Percentiles rank a stretch among this genome's conserved stretches.
phyloP scores from a whole-genome alignment of 2,329 filamentous ascomycete genomes.

The Neocatenulostroma microsporum region DNA sequence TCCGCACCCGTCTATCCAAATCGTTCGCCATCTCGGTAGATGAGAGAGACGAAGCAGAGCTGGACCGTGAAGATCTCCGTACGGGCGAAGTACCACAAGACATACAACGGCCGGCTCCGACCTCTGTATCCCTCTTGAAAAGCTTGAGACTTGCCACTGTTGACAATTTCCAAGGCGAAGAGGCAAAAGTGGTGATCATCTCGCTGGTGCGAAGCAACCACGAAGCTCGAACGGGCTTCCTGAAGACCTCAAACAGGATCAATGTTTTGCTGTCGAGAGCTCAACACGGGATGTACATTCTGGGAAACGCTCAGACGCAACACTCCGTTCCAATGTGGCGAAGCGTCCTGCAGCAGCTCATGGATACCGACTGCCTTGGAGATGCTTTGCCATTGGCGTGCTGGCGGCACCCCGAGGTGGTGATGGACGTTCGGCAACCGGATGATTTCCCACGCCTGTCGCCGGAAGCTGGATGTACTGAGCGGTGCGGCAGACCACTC shows the following conservation, averaged over 20 bases:
- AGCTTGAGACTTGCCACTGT: conserved; percentile 55
- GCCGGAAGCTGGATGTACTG: conserved; percentile 56
- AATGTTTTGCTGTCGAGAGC: conserved; percentile 63
- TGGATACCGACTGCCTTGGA: conserved; percentile 42
- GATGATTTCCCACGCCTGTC: conserved; percentile 50
- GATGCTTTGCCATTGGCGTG: conserved; percentile 48
- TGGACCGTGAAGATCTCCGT: conserved; percentile 39
- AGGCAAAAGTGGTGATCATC: conserved; percentile 62
- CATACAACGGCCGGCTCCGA: too few species aligned
- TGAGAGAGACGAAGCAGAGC: conserved; percentile 53
- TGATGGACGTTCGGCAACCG: conserved; percentile 45
- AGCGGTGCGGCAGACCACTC: conserved; percentile 41
- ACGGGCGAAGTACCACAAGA: conserved; percentile 13
- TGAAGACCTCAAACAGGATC: conserved; percentile 59
- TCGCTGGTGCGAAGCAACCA: conserved; percentile 64
- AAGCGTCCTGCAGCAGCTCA: conserved; percentile 48
- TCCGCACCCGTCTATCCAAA: conserved; percentile 39
- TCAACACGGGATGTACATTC: conserved; percentile 62
- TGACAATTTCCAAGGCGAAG: conserved; percentile 67
- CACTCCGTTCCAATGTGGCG: conserved; percentile 55
- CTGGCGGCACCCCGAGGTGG: conserved; percentile 49
- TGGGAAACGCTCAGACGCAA: conserved; percentile 58
- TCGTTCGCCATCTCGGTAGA: conserved; percentile 56
- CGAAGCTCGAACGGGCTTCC: conserved; percentile 53
- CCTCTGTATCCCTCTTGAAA: conserved; percentile 35